Evolutionary conservation across 2,329 filamentous ascomycete genomes (phyloP).

Genomic region (Kalmusia sp.): DNA sequence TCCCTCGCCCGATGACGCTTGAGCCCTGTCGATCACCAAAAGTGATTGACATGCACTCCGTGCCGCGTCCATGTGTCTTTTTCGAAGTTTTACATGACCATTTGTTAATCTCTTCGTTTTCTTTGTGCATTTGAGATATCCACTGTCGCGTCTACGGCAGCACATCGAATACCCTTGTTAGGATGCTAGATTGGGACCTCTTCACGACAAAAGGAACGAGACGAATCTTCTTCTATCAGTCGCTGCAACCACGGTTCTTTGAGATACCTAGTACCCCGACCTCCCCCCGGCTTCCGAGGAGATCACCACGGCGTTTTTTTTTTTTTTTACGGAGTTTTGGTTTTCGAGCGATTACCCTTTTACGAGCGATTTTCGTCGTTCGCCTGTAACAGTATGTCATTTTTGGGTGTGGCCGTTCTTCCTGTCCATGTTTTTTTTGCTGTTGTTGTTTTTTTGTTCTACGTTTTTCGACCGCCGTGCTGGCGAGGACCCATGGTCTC

Average conservation of each 20-base stretch:
- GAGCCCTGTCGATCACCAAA: conserved; percentile 31
- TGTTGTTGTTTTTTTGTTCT: conserved; percentile 11
- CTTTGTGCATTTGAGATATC: conserved; percentile 45
- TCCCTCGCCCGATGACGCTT: conserved; percentile 57
- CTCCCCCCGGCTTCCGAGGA: conserved; percentile 8
- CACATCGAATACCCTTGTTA: conserved; percentile 28
- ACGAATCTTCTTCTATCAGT: conserved; percentile 41
- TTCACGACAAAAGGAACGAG: conserved; percentile 32
- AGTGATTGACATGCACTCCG: conserved; percentile 28
- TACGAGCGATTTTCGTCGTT: conserved; percentile 29
- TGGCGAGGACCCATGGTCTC: conserved; percentile 22
- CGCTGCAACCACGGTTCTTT: conserved; percentile 34
- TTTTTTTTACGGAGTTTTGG: conserved; percentile 26
- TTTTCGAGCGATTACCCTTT: conserved; percentile 35
- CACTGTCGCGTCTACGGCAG: conserved; percentile 37
- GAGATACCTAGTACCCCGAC: conserved; percentile 26
- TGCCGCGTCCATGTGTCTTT: conserved; percentile 11
- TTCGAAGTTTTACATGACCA: conserved; percentile 15
- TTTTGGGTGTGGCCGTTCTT: conserved; percentile 12
- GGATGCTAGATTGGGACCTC: conserved; percentile 28
- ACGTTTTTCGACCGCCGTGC: conserved; percentile 13
- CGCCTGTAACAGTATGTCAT: conserved; percentile 40
- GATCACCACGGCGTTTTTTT: conserved; percentile 16
- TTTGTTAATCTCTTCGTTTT: conserved; percentile 29
- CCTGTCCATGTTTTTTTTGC: background rate